Evolutionary conservation across 2,329 filamentous ascomycete species (phyloP).

Genomic region (Phoma sp.): DNA sequence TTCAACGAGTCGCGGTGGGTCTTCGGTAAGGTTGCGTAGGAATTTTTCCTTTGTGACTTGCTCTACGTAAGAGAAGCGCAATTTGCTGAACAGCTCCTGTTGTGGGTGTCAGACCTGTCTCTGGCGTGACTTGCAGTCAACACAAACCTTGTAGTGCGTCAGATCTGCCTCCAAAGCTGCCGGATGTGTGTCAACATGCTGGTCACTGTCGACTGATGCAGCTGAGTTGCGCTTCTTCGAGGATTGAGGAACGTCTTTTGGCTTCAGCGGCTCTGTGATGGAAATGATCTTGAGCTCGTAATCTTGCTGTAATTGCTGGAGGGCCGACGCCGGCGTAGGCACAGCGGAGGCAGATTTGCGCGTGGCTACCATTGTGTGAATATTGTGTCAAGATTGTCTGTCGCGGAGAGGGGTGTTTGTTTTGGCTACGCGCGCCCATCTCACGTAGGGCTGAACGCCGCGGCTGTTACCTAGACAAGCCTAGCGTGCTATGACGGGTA

Average conservation of each 20-base stretch:
- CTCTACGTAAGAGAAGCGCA: constrained; percentile 96
- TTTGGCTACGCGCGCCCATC: constrained; percentile 25
- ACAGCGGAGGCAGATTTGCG: constrained; percentile 29
- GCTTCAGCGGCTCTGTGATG: constrained; percentile 75
- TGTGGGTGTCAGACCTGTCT: constrained; percentile 7
- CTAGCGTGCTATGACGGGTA: constrained; percentile 19
- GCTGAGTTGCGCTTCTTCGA: constrained; percentile 56
- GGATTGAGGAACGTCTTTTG: constrained; percentile 53
- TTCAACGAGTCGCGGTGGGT: constrained; percentile 84
- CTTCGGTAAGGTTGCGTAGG: constrained; percentile 87
- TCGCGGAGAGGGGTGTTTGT: constrained; percentile 36
- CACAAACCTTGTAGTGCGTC: constrained; percentile 75
- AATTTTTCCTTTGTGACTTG: constrained; percentile 99
- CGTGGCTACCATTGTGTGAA: constrained; percentile 34
- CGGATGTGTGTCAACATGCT: constrained; percentile 69
- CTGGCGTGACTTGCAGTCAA: background rate
- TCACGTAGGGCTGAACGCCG: constrained; percentile 28
- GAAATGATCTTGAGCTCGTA: constrained; percentile 74
- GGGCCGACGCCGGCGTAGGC: constrained; percentile 40
- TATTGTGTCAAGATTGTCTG: constrained; percentile 1
- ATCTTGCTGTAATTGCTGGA: constrained; percentile 64
- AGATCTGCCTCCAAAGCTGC: constrained; percentile 83
- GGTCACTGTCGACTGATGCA: constrained; percentile 72
- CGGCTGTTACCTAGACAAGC: constrained; percentile 25
- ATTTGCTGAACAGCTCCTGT: constrained; percentile 90